Base-by-base conservation (phyloP, 441 rosid genomes). In the Rhodomyrtus psidioides region DNA sequence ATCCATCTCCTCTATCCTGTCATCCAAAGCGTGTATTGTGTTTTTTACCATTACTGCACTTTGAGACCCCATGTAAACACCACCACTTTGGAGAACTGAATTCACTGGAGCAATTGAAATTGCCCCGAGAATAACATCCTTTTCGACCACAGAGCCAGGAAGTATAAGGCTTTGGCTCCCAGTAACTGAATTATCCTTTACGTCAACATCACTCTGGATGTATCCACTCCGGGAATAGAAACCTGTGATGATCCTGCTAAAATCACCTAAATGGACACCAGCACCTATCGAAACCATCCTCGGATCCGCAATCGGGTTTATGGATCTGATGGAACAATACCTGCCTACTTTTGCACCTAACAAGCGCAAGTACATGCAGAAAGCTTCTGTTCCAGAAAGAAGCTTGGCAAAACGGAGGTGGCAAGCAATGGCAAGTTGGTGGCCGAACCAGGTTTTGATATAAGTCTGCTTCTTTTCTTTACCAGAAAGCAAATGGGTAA, bases 1-100 rank as follows among this genome's bases (percentile, higher is more conserved):
- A 88, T 94, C 97, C 97, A 94, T 94, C 87, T 93, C 95, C 91
- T 94, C 96, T 54, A 94, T 93, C 85, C 97, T 88, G 26, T 93
- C 95, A 88, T 94, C 97, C 88, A 94, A 89, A 87, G 92, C 89
- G 84, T 93, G 97, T 89, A 88, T 84, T 8, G 93, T 93, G 90
- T 94, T 94, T 90, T 93, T 94, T 84, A 93, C 90, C 96, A 93
- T 93, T 60, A 93, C 88, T 7, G 93, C 93, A 44, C 87, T 87
- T 56, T 92, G 92, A 51, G 96, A 93, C 12, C 97, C 97, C 62
- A 94, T 83, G 86, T 93, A 94, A 75, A 94, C 88, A 6, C 97
- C 97, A 4, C 96, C 97, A 2, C 59, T 85, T 85, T 84, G 92
- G 83, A 94, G 96, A 82, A 91, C 88, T 55, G 94, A 90, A 88